Conservation (phyloP, 176 grass and related monocot species). For the Luzula sylvatica region DNA sequence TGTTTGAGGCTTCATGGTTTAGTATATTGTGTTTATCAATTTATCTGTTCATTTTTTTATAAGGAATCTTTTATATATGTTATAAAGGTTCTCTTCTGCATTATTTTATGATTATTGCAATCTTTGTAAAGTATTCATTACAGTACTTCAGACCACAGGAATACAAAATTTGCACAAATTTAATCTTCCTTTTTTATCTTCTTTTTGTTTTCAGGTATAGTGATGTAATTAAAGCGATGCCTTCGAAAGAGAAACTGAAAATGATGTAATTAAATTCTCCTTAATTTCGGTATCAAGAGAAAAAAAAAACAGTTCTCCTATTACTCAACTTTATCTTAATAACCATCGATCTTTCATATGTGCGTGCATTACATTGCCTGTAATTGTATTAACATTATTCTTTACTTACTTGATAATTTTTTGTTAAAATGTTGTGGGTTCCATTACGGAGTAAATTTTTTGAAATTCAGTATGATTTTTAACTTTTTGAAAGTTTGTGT, state of each 20-base stretch:
- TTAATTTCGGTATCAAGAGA: background rate
- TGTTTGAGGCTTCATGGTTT: background rate
- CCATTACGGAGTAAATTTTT: too few relatives aligned
- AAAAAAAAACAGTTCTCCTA: conserved; percentile 6
- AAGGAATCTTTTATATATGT: background rate
- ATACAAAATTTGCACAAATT: background rate
- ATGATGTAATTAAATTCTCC: conserved; percentile 11
- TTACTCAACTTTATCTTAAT: background rate
- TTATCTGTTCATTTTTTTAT: background rate
- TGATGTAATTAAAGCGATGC: conserved; percentile 11
- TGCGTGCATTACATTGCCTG: too few relatives aligned
- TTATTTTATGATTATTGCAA: conserved; percentile 5
- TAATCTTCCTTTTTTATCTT: background rate
- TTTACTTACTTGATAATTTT: too few relatives aligned
- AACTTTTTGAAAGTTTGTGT: too few relatives aligned
- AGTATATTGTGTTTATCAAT: background rate
- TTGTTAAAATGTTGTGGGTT: too few relatives aligned
- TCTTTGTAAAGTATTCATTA: conserved; percentile 14
- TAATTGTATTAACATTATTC: too few relatives aligned
- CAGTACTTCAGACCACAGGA: background rate
- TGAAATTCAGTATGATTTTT: too few relatives aligned
- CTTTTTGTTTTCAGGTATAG: background rate
- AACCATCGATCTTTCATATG: too few relatives aligned
- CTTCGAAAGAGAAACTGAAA: conserved; percentile 6
- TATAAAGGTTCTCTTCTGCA: background rate